Percentiles rank a stretch among this genome's conserved stretches.
These are phyloP conservation scores for Xylariaceae sp. DNA, from an alignment of 2,329 filamentous ascomycete species.

Conservation along the genomic window DNA sequence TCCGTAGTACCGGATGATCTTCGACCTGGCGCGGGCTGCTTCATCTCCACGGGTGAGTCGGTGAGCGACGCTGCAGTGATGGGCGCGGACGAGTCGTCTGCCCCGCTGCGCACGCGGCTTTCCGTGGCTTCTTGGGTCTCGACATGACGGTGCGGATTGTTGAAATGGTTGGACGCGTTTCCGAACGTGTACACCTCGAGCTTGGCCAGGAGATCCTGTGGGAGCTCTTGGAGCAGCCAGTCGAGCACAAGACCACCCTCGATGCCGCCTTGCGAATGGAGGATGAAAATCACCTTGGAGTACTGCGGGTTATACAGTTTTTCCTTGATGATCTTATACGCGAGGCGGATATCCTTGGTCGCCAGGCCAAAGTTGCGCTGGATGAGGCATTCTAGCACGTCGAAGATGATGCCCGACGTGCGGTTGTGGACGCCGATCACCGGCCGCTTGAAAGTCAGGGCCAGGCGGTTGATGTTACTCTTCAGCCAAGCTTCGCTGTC, in stretches of 20 bases:
- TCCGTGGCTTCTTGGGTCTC: conserved; percentile 34
- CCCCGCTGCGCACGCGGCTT: conserved; percentile 22
- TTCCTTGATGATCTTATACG: conserved; percentile 55
- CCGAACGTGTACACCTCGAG: conserved; percentile 75
- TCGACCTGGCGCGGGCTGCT: conserved; percentile 7
- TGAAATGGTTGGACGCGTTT: conserved; percentile 73
- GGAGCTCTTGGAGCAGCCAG: conserved; percentile 66
- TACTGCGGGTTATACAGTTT: conserved; percentile 54
- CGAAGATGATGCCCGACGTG: conserved; percentile 67
- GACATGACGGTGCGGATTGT: conserved; percentile 57
- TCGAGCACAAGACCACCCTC: conserved; percentile 67
- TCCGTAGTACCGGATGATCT: too few species aligned
- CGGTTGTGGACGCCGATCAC: conserved; percentile 69
- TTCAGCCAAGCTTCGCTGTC: conserved; percentile 57
- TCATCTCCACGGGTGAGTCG: conserved; percentile 22
- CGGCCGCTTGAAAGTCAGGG: conserved; percentile 63
- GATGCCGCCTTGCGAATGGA: conserved; percentile 73
- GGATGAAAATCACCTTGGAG: conserved; percentile 63
- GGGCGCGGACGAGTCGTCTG: conserved; percentile 25
- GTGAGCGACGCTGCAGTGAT: conserved; percentile 28
- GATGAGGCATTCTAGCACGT: conserved; percentile 68
- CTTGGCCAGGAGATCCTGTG: conserved; percentile 56
- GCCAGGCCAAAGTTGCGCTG: conserved; percentile 69
- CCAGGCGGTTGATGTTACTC: conserved; percentile 62
- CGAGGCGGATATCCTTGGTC: conserved; percentile 57